Percentiles rank a stretch among this genome's conserved stretches.
phyloP scores from a whole-genome alignment of 2,329 filamentous ascomycete species.

The Penicillium hordei region DNA sequence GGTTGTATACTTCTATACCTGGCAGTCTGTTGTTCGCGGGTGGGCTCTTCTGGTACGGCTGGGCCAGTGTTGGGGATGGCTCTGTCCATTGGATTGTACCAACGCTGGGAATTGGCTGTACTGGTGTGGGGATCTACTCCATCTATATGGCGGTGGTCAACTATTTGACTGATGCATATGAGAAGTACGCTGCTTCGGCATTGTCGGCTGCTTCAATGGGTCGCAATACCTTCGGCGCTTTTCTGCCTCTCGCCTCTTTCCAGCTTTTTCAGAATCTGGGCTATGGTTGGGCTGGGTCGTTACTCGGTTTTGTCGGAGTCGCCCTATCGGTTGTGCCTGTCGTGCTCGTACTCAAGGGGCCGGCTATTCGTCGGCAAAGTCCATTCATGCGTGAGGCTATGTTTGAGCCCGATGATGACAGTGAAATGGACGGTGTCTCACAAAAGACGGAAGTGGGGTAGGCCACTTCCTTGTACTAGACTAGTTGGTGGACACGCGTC shows the following conservation, averaged over 20 bases:
- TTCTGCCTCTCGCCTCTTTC: constrained; percentile 47
- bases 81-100: constrained; percentile 39
- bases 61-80: constrained; percentile 26
- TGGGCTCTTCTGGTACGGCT: constrained; percentile 41
- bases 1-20: constrained; percentile 45
- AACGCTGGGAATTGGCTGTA: constrained; percentile 32
- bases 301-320: constrained; percentile 47
- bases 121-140: constrained; percentile 44
- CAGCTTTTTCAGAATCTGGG: constrained; percentile 43
- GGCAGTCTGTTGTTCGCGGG: constrained; percentile 40
- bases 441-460: not conserved
- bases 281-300: constrained; percentile 45
- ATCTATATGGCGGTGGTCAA: constrained; percentile 53
- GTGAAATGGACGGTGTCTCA: not conserved
- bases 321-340: constrained; percentile 43
- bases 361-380: constrained; percentile 35
- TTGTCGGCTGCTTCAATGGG: constrained; percentile 49
- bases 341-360: constrained; percentile 44
- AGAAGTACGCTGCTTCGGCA: constrained; percentile 50
- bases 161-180: constrained; percentile 51
- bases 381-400: constrained; percentile 34
- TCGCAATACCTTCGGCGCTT: constrained; percentile 48
- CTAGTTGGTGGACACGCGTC: not conserved
- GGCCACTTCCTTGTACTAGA: not conserved
- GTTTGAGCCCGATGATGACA: constrained; percentile 16